A percentile compares a stretch with the other conserved stretches of the same genome.
phyloP scores from a whole-genome alignment of 441 rosid genomes.

The Gossypium davidsonii region DNA sequence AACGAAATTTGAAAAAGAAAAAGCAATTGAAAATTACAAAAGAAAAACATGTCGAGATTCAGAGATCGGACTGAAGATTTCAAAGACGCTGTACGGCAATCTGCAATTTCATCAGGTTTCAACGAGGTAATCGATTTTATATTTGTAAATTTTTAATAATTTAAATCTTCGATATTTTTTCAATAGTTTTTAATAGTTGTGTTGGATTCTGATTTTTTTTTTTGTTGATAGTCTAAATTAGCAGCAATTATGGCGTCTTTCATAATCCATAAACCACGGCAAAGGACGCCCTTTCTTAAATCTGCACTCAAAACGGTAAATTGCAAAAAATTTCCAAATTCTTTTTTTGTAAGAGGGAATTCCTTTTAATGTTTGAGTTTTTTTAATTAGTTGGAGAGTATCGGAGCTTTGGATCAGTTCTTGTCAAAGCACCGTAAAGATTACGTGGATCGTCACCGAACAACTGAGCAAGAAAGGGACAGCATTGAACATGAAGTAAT shows the following conservation, averaged over 20 bases:
- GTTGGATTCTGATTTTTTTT: conserved; percentile 1
- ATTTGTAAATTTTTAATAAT: not conserved
- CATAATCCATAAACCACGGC: conserved; percentile 72
- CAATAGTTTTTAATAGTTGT: not conserved
- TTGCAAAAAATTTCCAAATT: not conserved
- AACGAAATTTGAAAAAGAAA: not conserved
- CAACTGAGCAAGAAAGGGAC: conserved; percentile 88
- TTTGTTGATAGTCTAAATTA: conserved; percentile 54
- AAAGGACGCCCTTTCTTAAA: conserved; percentile 59
- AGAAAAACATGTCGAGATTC: conserved; percentile 52
- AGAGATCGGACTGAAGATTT: conserved; percentile 91
- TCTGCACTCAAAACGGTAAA: conserved; percentile 79
- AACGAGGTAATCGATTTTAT: conserved; percentile 47
- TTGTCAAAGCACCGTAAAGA: conserved; percentile 83
- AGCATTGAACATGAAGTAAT: conserved; percentile 90
- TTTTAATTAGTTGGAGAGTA: conserved; percentile 60
- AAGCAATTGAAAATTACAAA: not conserved
- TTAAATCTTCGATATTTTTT: not conserved
- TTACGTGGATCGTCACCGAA: conserved; percentile 75
- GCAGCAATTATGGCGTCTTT: conserved; percentile 85
- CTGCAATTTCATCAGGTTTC: conserved; percentile 61
- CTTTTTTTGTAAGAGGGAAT: not conserved
- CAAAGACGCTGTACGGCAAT: conserved; percentile 68
- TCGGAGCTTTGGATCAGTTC: conserved; percentile 76
- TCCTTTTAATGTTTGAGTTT: not conserved